Percentiles rank a stretch among this genome's conserved stretches.
Conservation (phyloP, 441 rosid species). For the Populus trichocarpa region DNA sequence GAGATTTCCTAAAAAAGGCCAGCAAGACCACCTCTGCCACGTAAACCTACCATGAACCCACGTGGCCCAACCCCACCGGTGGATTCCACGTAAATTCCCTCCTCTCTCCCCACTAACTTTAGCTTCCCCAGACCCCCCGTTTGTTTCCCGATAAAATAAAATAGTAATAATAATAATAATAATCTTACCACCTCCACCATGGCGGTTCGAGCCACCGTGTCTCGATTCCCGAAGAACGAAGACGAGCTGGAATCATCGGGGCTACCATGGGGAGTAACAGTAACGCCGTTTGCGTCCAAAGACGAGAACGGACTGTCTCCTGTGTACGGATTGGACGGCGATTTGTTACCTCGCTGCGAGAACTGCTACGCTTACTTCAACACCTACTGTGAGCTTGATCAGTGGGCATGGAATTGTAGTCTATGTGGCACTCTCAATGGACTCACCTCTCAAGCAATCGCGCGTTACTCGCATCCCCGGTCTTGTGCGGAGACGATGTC, state of each 20-base stretch:
- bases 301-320: conserved; percentile 84
- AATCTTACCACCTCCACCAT: conserved; percentile 19
- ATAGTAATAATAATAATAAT: neutral
- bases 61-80: neutral
- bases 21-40: neutral
- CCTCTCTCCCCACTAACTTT: neutral
- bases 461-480: conserved; percentile 77
- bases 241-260: conserved; percentile 86
- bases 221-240: conserved; percentile 72
- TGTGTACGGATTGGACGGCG: conserved; percentile 72
- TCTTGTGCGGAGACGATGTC: conserved; percentile 85
- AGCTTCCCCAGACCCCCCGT: neutral
- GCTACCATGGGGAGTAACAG: conserved; percentile 89
- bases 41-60: neutral
- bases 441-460: conserved; percentile 62
- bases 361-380: conserved; percentile 93
- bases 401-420: conserved; percentile 95
- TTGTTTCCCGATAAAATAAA: conserved; percentile 18
- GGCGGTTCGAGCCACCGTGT: conserved; percentile 87
- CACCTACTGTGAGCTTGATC: conserved; percentile 89
- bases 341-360: conserved; percentile 88
- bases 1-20: neutral
- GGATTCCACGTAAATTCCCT: neutral
- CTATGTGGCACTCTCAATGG: conserved; percentile 94
- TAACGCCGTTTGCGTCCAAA: conserved; percentile 83